Base-by-base conservation (phyloP, 1,284 basidiomycete species). In the Agroathelia rolfsii region DNA sequence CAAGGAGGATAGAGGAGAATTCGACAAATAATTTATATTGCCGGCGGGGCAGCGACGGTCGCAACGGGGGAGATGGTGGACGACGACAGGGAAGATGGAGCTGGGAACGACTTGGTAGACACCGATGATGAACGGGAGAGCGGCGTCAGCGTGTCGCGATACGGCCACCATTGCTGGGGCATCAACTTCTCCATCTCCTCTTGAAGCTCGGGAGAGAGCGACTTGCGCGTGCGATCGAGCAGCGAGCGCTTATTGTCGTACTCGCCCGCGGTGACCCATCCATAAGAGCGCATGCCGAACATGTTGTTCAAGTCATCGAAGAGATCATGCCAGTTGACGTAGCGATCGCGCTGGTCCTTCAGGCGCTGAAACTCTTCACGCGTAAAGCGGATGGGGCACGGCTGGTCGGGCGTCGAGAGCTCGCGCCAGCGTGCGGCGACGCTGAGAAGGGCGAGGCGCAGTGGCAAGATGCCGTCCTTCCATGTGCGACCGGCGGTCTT, bases 401-500 rank as follows among this genome's bases (percentile, higher is more conserved):
- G 40, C n/a, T 23, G 16, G 11, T 41, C 35, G 14, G 39, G 12
- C 12, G 27, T 20, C 9, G 40, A 41, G 6, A 41, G 35, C 17
- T 40, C 25, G 20, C 19, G 15, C 40, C 40, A 41, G 26, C 31
- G 28, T 9, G 31, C 27, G 30, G 33, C 41, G 27, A 41, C 31
- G 9, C 41, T 35, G 8, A 41, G 39, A 16, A 41, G 35, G 13
- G 40, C 40, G 18, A 41, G 40, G 14, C 39, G 40, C 21, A 41
- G 23, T 7, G 40, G 40, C 7, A 41, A 31, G 12, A 41, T 41
- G 11, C 40, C 40, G 18, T 41, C 40, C 37, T 41, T 41, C 40
- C 40, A 41, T 19, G 40, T 41, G 24, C 40, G 40, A 6, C 40
- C 40, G 17, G 40, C 40, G 11, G 40, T 35, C n/a, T 39, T 39